phyloP scores from a whole-genome alignment of 768 basidiomycete genomes.

The Pulveroboletus sp. region DNA sequence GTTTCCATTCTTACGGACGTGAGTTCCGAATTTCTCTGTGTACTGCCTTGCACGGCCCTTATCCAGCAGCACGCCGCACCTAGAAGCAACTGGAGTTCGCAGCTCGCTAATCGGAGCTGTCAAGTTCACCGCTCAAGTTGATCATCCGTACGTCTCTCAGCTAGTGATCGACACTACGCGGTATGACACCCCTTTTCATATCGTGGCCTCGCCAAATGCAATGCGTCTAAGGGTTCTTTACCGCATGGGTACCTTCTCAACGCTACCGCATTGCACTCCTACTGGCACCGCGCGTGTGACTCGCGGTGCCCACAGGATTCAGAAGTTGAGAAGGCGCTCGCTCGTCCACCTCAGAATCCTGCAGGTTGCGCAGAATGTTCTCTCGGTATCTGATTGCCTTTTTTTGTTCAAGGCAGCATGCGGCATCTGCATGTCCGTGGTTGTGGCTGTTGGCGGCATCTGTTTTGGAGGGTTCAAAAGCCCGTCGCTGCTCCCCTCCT shows the following conservation, averaged over 20 bases:
- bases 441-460: constrained; percentile 13
- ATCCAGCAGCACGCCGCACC: too few relatives aligned
- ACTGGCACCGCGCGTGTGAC: not conserved
- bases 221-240: too few relatives aligned
- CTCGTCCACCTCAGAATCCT: constrained; percentile 2
- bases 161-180: not conserved
- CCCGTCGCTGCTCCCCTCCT: not conserved
- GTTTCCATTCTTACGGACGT: constrained; percentile 9
- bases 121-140: not conserved
- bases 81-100: not conserved
- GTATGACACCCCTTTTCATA: not conserved
- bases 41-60: not conserved
- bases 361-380: constrained; percentile 12
- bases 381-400: constrained; percentile 2
- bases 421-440: constrained; percentile 15
- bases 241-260: not conserved
- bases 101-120: not conserved
- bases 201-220: not conserved
- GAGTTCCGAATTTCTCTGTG: not conserved
- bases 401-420: constrained; percentile 7
- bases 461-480: constrained; percentile 12
- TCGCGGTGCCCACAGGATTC: constrained; percentile 9
- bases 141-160: not conserved
- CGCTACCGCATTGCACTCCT: constrained; percentile 2
- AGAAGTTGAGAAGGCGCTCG: constrained; percentile 17